A percentile compares a stretch with the other conserved stretches of the same genome.
Evolutionary conservation across 192 early-diverging fungal genomes (phyloP).

Genomic region (Pilobolus umbonatus): DNA sequence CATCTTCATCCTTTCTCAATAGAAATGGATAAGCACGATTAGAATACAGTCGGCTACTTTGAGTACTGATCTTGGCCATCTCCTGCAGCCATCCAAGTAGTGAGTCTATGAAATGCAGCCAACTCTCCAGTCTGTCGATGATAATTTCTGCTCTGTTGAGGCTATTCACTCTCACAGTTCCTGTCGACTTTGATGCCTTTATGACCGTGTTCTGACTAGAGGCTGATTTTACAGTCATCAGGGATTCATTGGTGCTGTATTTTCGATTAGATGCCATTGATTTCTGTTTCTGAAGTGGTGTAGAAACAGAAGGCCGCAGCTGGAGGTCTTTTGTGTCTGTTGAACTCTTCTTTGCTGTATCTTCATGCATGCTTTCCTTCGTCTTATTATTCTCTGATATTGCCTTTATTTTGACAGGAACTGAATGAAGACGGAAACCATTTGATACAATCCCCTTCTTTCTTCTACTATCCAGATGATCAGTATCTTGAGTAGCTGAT

Average conservation of each 20-base stretch:
- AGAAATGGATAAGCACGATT: not conserved
- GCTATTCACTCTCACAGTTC: not conserved
- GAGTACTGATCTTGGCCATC: not conserved
- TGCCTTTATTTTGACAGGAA: no score
- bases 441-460: no score
- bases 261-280: no score
- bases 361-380: not conserved
- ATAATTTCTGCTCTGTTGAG: not conserved
- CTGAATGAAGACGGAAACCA: no score
- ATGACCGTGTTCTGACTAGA: no score
- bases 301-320: constrained; percentile 1
- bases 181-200: no score
- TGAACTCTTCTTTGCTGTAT: not conserved
- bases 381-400: not conserved
- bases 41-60: constrained; percentile 3
- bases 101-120: constrained; percentile 4
- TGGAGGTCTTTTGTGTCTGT: not conserved
- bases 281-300: constrained; percentile 12
- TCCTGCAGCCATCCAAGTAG: constrained; percentile 7
- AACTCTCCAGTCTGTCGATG: constrained; percentile 6
- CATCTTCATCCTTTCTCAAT: no score
- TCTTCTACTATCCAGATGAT: no score
- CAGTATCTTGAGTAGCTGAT: no score
- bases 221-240: no score
- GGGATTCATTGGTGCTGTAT: no score